Conservation (phyloP, 306 rosid species). For the Styphnolobium japonicum region DNA sequence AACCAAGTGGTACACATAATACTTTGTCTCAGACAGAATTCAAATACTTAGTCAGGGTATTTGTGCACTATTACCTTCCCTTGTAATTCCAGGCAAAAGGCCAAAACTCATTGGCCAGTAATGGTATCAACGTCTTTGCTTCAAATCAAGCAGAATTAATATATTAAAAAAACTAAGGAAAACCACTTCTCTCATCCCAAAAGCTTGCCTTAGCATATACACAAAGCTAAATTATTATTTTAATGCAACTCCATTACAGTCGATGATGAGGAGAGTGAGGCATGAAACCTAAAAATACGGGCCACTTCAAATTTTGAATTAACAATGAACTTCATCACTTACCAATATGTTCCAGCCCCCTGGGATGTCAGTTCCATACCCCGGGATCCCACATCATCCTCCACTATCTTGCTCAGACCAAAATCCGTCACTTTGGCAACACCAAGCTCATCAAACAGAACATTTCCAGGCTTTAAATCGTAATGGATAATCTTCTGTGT, state of each 20-base stretch:
- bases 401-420: conserved; percentile 99
- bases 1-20: background rate
- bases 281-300: background rate
- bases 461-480: conserved; percentile 99
- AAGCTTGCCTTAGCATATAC: background rate
- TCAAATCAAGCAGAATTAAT: background rate
- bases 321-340: conserved; percentile 36
- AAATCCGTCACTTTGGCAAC: conserved; percentile 97
- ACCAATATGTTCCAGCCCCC: conserved; percentile 99
- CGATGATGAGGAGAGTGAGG: background rate
- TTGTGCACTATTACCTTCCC: background rate
- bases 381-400: conserved; percentile 96
- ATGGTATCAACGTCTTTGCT: background rate
- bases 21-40: background rate
- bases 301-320: conserved; percentile 10
- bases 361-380: conserved; percentile 99
- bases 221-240: background rate
- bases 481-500: conserved; percentile 91
- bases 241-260: background rate
- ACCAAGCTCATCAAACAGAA: conserved; percentile 92
- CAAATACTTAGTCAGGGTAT: background rate
- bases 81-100: background rate
- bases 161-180: background rate
- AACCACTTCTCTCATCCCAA: background rate
- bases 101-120: background rate